Percentiles rank a stretch among this genome's conserved stretches.
These are phyloP conservation scores for Fusarium lateritium DNA, from an alignment of 2,329 filamentous ascomycete species.

Conservation along the genomic window DNA sequence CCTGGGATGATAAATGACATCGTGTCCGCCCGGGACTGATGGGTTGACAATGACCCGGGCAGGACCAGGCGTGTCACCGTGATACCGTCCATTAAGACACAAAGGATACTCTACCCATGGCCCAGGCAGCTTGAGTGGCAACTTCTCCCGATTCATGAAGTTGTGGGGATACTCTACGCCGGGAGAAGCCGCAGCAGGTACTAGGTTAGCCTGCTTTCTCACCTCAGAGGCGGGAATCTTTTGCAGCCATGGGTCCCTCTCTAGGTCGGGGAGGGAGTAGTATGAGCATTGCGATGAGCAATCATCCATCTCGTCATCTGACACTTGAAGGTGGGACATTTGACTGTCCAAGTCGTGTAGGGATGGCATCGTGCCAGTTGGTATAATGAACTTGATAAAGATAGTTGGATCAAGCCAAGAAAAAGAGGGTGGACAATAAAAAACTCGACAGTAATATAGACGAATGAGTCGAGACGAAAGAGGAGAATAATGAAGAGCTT, in stretches of 20 bases:
- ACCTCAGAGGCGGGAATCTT: slow-evolving; percentile 9
- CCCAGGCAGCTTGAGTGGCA: background rate
- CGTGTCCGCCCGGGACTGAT: background rate
- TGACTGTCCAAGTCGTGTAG: background rate
- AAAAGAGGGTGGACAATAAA: too few relatives aligned
- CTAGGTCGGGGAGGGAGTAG: slow-evolving; percentile 9
- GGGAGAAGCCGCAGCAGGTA: background rate
- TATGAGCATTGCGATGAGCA: slow-evolving; percentile 16
- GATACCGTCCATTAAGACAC: background rate
- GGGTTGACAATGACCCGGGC: slow-evolving; percentile 16
- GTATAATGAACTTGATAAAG: too few relatives aligned
- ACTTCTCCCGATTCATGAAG: background rate
- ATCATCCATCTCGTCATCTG: slow-evolving; percentile 19
- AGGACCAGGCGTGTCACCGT: background rate
- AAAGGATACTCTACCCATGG: slow-evolving; percentile 16
- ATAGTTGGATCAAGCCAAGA: too few relatives aligned
- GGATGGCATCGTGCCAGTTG: background rate
- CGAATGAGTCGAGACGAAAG: too few relatives aligned
- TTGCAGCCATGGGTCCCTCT: background rate
- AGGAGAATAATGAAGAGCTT: too few relatives aligned
- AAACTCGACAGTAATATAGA: too few relatives aligned
- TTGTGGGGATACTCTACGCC: background rate
- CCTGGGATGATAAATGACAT: slow-evolving; percentile 17
- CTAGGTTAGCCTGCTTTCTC: background rate
- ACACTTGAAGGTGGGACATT: slow-evolving; percentile 11